Evolutionary conservation across 352 stramenopile genomes (phyloP).

Genomic region (Blastocystis sp.): DNA sequence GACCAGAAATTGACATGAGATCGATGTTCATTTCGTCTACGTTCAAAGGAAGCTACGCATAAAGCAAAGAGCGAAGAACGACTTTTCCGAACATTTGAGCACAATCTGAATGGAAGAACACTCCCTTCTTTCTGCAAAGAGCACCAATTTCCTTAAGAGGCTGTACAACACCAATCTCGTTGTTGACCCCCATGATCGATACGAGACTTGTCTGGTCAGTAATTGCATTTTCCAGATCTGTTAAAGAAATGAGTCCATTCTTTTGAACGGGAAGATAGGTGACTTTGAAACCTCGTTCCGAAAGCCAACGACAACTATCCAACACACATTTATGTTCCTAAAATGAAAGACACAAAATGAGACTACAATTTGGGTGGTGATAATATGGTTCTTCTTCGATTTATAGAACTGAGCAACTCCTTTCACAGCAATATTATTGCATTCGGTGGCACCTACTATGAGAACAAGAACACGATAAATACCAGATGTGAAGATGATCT

Average conservation of each 20-base stretch:
- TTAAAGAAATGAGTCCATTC: constrained; percentile 88
- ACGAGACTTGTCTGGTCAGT: constrained; percentile 87
- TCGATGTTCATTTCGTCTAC: constrained; percentile 97
- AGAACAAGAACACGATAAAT: background rate
- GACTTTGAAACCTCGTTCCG: constrained; percentile 91
- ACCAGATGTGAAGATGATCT: constrained; percentile 97
- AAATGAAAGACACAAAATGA: background rate
- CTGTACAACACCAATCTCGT: constrained; percentile 98
- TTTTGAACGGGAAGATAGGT: constrained; percentile 87
- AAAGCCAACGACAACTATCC: constrained; percentile 88
- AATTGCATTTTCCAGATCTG: constrained; percentile 85
- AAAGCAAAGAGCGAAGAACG: background rate
- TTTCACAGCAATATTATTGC: constrained; percentile 97
- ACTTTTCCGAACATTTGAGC: constrained; percentile 91
- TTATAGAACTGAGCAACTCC: constrained; percentile 89
- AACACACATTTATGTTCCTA: constrained; percentile 90
- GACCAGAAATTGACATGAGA: constrained; percentile 90
- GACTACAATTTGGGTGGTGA: constrained; percentile 86
- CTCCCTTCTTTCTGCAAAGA: constrained; percentile 80
- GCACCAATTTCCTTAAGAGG: constrained; percentile 89
- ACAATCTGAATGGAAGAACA: constrained; percentile 97
- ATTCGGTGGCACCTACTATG: constrained; percentile 81
- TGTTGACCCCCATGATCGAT: constrained; percentile 98
- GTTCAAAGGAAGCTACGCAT: constrained; percentile 83
- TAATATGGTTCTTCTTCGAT: constrained; percentile 91